Base-by-base conservation (phyloP, 2,329 filamentous ascomycete species). In the Cordyceps tenuipes region DNA sequence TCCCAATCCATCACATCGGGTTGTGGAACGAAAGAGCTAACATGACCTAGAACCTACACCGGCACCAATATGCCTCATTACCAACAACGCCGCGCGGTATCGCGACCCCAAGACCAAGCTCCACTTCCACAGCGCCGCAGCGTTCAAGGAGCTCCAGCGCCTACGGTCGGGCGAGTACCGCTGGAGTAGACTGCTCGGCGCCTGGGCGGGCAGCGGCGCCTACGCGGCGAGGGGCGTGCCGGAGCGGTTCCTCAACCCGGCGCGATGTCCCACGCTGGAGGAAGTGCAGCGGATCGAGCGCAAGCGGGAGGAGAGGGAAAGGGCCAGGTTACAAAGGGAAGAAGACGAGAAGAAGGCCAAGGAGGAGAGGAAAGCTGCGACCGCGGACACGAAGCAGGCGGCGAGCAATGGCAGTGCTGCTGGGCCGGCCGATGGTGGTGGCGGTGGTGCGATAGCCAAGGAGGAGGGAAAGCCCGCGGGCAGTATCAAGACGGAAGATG, bases 101-200 rank as follows among this genome's bases (percentile, higher is more conserved):
- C 83, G 86, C 26, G 94, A 99, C 71, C 90, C 91, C 0, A 82
- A 83, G 65, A 97, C 93, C 0, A 89, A 90, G 0, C 79, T 97
- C 17, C 84, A 87, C 0, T 99, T 93, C 73, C 82, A 84, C 64
- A 93, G 93, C 70, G 78, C 84, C 48, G 83, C 87, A 63, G 92
- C 91, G 0, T 97, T 91, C 74, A 85, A 85, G 66, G 86, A 95
- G 71, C 88, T 97, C 50, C 87, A 90, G 67, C 84, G 87, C 59
- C 80, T 96, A 15, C 75, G 84, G 57, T 82, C 79, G 1, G 88
- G 90, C 48, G 85, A 90, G 49, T 92, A 91, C 71, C 83, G 83
- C 61, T 99, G 90, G 89, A 96, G 91, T 70, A 79, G 79, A 34
- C 78, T 94, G 65, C 73, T 96, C 34, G 91, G 90, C 6, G 89